phyloP scores from a whole-genome alignment of 306 rosid species.

The Alnus rubra region DNA sequence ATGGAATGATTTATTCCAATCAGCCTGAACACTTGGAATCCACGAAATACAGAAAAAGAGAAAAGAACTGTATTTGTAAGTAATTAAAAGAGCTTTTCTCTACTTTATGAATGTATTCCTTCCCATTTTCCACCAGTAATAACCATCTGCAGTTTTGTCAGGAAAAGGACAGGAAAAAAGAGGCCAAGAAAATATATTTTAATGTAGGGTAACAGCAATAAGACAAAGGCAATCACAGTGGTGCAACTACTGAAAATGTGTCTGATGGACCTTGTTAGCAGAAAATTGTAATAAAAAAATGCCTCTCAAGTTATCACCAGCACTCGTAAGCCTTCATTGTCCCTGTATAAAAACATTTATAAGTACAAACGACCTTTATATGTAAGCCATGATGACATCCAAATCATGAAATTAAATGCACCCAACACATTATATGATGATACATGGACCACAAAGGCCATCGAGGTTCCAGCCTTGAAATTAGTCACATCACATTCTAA shows the following conservation, averaged over 20 bases:
- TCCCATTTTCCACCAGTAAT: conserved; percentile 10
- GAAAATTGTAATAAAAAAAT: not conserved
- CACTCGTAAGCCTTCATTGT: not conserved
- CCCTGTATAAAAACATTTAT: not conserved
- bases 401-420: not conserved
- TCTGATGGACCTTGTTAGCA: not conserved
- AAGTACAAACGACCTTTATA: not conserved
- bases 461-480: not conserved
- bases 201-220: not conserved
- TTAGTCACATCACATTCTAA: not conserved
- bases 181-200: not conserved
- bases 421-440: conserved; percentile 4
- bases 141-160: not conserved
- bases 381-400: not conserved
- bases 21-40: not conserved
- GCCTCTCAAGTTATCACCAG: not conserved
- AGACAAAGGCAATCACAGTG: conserved; percentile 10
- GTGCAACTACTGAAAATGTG: not conserved
- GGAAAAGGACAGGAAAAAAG: not conserved
- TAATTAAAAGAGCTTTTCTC: conserved; percentile 4
- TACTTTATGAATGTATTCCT: not conserved
- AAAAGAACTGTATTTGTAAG: not conserved
- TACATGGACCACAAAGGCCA: not conserved
- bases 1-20: not conserved
- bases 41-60: not conserved